Conservation (phyloP, 768 basidiomycete genomes). For the Mycena maculata region DNA sequence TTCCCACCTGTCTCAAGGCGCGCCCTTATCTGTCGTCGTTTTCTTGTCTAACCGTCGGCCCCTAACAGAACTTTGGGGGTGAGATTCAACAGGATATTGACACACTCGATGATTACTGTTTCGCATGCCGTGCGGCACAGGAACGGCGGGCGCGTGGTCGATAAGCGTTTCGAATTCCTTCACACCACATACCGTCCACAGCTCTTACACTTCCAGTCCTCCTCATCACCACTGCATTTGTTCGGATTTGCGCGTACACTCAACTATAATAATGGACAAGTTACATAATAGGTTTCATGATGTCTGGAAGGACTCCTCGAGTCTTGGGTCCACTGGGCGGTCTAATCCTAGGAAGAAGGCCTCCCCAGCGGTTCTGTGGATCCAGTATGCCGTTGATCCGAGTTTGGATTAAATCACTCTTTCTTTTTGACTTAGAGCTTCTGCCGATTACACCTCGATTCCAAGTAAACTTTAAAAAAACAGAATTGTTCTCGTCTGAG, state of each 20-base stretch:
- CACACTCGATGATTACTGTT: constrained; percentile 60
- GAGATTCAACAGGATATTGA: constrained; percentile 63
- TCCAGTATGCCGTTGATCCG: not conserved
- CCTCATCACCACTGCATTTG: too few species aligned
- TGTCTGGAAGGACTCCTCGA: too few species aligned
- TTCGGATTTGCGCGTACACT: too few species aligned
- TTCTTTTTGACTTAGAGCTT: too few species aligned
- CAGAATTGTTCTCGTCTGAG: too few species aligned
- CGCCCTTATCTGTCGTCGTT: not conserved
- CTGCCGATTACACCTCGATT: too few species aligned
- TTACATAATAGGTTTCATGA: too few species aligned
- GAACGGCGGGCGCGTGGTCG: constrained; percentile 27
- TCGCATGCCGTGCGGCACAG: constrained; percentile 57
- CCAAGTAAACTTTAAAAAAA: too few species aligned
- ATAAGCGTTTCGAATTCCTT: not conserved
- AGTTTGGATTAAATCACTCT: not conserved
- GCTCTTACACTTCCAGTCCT: not conserved
- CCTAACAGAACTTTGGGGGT: constrained; percentile 57
- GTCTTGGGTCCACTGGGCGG: too few species aligned
- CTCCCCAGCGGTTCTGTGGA: not conserved
- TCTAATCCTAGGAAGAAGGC: too few species aligned
- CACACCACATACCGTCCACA: not conserved
- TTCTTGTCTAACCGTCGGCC: not conserved
- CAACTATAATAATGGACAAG: too few species aligned
- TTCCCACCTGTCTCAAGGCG: constrained; percentile 54